Conservation (phyloP, 2,329 filamentous ascomycete genomes). For the Thelonectria rubi region DNA sequence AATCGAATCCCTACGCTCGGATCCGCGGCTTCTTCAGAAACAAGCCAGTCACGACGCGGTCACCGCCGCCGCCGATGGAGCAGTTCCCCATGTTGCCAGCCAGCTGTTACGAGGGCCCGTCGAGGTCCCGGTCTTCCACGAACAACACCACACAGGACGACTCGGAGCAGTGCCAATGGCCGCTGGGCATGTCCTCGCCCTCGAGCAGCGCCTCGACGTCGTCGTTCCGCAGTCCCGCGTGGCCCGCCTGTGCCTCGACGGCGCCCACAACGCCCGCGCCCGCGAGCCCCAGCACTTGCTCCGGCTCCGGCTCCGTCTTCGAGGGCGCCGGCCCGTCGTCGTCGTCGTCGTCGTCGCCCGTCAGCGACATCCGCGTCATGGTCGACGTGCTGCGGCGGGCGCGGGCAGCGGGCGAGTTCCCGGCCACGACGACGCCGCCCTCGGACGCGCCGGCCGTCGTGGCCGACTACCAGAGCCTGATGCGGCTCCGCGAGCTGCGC, state of each 20-base stretch:
- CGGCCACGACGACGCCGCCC: slow-evolving; percentile 40
- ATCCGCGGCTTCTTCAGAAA: too few species aligned
- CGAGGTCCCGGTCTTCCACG: too few species aligned
- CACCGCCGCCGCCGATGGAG: too few species aligned
- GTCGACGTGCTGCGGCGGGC: slow-evolving; percentile 42
- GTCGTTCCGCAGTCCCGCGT: not conserved
- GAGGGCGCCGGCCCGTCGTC: slow-evolving; percentile 14
- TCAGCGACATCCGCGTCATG: slow-evolving; percentile 45
- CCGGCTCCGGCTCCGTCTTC: slow-evolving; percentile 1
- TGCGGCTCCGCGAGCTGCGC: slow-evolving; percentile 42
- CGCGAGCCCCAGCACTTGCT: not conserved
- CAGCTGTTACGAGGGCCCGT: not conserved
- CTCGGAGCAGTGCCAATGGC: not conserved
- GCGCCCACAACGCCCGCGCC: not conserved
- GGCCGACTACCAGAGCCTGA: slow-evolving; percentile 46
- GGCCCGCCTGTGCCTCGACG: not conserved
- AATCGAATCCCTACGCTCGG: too few species aligned
- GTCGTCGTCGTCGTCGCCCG: slow-evolving; percentile 9
- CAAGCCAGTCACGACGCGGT: too few species aligned
- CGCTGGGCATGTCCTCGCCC: not conserved
- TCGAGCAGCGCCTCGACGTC: not conserved
- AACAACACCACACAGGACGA: not conserved
- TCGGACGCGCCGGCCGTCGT: slow-evolving; percentile 41
- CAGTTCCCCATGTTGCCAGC: not conserved
- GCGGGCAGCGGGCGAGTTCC: slow-evolving; percentile 46